Evolutionary conservation across 192 early-diverging fungal species (phyloP).

Genomic region (Thoreauomyces humboldtii): DNA sequence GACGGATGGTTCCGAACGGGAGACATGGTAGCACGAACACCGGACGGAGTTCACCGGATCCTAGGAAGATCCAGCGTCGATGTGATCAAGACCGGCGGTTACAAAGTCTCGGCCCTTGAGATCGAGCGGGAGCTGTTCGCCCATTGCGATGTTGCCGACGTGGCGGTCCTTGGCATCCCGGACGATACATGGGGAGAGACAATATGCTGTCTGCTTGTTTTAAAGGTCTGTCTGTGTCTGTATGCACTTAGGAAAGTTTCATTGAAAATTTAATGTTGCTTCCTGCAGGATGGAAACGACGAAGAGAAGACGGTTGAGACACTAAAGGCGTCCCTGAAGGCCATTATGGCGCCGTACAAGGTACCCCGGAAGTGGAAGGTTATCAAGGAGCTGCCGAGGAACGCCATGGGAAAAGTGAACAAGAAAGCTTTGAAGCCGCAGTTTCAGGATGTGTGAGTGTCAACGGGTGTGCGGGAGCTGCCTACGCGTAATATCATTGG

Average conservation of each 20-base stretch:
- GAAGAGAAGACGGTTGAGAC: conserved; percentile 22
- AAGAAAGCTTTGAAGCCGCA: no score
- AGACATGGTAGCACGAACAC: conserved; percentile 58
- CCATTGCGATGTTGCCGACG: conserved; percentile 61
- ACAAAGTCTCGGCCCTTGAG: conserved; percentile 81
- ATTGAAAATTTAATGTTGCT: no score
- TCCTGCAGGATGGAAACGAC: no score
- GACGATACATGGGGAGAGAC: conserved; percentile 76
- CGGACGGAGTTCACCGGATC: conserved; percentile 64
- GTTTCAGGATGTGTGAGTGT: no score
- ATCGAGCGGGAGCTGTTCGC: conserved; percentile 75
- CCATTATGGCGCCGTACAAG: conserved; percentile 74
- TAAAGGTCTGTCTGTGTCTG: no score
- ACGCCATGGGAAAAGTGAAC: conserved; percentile 87
- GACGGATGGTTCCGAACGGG: conserved; percentile 84
- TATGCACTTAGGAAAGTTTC: no score
- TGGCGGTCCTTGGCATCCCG: conserved; percentile 70
- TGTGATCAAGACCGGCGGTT: conserved; percentile 87
- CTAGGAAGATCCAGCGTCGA: conserved; percentile 79
- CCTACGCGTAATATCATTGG: no score
- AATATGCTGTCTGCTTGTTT: no score
- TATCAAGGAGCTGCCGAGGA: conserved; percentile 67
- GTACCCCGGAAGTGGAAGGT: conserved; percentile 55
- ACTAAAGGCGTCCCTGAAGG: conserved; percentile 54
- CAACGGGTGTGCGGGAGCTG: no score